These are phyloP conservation scores for Ustilago esculenta DNA, from an alignment of 1,284 basidiomycete genomes.

Conservation along the genomic window DNA sequence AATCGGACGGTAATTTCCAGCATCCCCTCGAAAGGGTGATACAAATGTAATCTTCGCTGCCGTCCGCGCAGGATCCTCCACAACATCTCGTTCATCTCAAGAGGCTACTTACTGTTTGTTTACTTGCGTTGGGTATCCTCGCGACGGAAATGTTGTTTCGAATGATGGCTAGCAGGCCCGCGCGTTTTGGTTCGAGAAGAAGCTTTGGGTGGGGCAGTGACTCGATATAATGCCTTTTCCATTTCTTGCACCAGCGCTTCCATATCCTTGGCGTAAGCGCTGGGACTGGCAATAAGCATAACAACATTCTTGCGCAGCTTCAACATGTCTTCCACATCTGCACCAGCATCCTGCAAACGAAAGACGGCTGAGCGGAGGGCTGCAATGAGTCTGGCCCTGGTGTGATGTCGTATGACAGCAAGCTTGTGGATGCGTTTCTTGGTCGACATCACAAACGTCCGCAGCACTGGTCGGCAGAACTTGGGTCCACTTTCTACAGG, in stretches of 20 bases:
- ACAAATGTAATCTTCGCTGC: slow-evolving; percentile 37
- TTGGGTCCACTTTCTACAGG: not conserved
- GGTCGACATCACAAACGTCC: slow-evolving; percentile 39
- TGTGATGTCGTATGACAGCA: slow-evolving; percentile 52
- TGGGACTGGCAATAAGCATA: slow-evolving; percentile 21
- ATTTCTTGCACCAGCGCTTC: slow-evolving; percentile 13
- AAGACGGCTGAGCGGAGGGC: slow-evolving; percentile 37
- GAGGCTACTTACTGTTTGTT: slow-evolving; percentile 29
- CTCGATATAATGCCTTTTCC: slow-evolving; percentile 1
- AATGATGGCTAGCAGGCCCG: too few species aligned
- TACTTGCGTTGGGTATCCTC: not conserved
- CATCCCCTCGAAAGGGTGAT: slow-evolving; percentile 37
- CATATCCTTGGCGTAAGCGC: slow-evolving; percentile 16
- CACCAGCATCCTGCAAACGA: not conserved
- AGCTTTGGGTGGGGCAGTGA: not conserved
- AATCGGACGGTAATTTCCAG: slow-evolving; percentile 65
- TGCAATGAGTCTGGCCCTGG: slow-evolving; percentile 35
- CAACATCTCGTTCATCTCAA: too few species aligned
- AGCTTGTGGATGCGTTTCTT: slow-evolving; percentile 58
- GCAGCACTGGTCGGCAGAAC: slow-evolving; percentile 16
- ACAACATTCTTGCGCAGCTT: slow-evolving; percentile 12
- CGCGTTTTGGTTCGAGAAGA: too few species aligned
- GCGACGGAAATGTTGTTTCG: too few species aligned
- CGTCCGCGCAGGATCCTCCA: too few species aligned
- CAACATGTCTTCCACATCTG: not conserved